Conservation (phyloP, 164 flowering plant genomes). For the Aristolochia californica region DNA sequence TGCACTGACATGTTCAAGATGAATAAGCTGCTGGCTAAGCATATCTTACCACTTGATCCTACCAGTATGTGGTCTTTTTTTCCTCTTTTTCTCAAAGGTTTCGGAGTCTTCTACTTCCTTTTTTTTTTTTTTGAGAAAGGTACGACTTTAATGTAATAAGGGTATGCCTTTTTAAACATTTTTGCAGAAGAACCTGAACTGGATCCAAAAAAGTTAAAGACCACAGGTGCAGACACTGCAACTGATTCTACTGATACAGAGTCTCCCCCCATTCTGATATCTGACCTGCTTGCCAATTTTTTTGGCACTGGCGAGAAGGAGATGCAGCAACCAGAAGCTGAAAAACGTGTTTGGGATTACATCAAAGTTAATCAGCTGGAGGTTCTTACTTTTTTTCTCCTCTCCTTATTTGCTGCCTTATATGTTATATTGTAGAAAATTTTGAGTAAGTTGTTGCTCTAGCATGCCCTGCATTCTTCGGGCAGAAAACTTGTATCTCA, state of each 20-base stretch:
- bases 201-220: constrained; percentile 46
- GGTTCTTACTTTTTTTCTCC: constrained; percentile 29
- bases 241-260: constrained; percentile 31
- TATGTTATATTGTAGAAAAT: background rate
- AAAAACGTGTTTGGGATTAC: constrained; percentile 63
- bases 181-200: constrained; percentile 47
- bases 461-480: background rate
- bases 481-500: background rate
- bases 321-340: constrained; percentile 58
- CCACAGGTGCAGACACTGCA: constrained; percentile 27
- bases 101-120: background rate
- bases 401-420: background rate
- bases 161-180: constrained; percentile 2
- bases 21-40: constrained; percentile 57
- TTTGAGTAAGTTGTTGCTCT: background rate
- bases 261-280: constrained; percentile 42
- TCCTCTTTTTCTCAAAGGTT: no score
- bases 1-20: constrained; percentile 94
- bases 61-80: constrained; percentile 36
- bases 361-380: constrained; percentile 60
- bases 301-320: constrained; percentile 64
- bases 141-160: background rate
- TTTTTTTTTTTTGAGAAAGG: background rate
- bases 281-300: constrained; percentile 74
- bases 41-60: constrained; percentile 62